phyloP scores from a whole-genome alignment of 2,329 filamentous ascomycete species.

The Aaosphaeria pasadenensis region DNA sequence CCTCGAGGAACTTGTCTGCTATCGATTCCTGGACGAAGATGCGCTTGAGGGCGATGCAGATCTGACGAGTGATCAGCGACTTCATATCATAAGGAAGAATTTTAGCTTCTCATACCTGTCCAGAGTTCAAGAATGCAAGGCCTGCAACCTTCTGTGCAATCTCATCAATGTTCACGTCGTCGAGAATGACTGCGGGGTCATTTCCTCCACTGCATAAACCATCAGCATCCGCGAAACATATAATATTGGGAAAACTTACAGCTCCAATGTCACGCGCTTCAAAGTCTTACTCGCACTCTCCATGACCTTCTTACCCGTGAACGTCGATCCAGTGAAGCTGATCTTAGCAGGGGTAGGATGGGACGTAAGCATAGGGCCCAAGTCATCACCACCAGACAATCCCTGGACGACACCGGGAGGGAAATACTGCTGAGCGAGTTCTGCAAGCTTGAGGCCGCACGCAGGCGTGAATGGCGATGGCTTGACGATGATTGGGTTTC shows the following conservation, averaged over 20 bases:
- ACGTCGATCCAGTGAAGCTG: conserved; percentile 61
- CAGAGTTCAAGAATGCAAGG: conserved; percentile 53
- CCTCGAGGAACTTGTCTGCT: conserved; percentile 54
- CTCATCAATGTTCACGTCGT: conserved; percentile 45
- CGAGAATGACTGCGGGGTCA: conserved; percentile 55
- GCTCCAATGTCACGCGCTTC: conserved; percentile 60
- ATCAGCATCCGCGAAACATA: background rate
- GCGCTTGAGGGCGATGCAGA: conserved; percentile 45
- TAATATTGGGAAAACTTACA: background rate
- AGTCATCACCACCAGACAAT: conserved; percentile 58
- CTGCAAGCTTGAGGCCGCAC: conserved; percentile 57
- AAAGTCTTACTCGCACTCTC: conserved; percentile 55
- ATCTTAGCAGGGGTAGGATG: conserved; percentile 62
- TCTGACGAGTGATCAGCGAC: conserved; percentile 42
- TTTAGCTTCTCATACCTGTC: background rate
- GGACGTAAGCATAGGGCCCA: conserved; percentile 58
- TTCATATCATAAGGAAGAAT: background rate
- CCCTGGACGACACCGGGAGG: conserved; percentile 62
- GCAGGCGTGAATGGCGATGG: conserved; percentile 59
- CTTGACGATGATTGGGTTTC: conserved; percentile 56
- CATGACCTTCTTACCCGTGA: conserved; percentile 61
- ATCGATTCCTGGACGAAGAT: conserved; percentile 61
- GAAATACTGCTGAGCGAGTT: conserved; percentile 57
- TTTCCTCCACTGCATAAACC: conserved; percentile 46
- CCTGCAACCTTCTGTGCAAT: conserved; percentile 24